phyloP scores from a whole-genome alignment of 2,329 filamentous ascomycete genomes.

The Talaromyces atroroseus region DNA sequence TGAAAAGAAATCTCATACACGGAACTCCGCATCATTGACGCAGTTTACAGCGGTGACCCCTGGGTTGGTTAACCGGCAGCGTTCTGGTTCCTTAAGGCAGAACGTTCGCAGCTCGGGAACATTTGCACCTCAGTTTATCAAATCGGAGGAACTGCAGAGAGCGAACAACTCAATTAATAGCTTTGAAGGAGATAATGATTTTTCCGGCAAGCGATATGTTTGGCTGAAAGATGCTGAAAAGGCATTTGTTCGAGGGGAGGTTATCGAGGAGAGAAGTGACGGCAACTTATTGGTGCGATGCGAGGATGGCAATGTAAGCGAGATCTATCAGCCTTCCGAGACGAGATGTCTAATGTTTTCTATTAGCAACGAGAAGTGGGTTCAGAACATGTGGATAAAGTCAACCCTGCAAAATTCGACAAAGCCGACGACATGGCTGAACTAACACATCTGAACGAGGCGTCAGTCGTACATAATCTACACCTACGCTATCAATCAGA shows the following conservation, averaged over 20 bases:
- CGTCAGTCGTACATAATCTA: conserved; percentile 94
- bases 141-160: conserved; percentile 68
- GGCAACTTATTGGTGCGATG: conserved; percentile 78
- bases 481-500: conserved; percentile 93
- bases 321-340: neutral
- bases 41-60: conserved; percentile 47
- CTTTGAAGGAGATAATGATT: conserved; percentile 96
- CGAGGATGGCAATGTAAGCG: conserved; percentile 77
- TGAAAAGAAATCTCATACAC: conserved; percentile 52
- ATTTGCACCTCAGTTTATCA: conserved; percentile 95
- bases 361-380: conserved; percentile 77
- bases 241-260: conserved; percentile 89
- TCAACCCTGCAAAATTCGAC: conserved; percentile 99
- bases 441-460: conserved; percentile 94
- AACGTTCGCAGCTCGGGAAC: conserved; percentile 65
- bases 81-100: conserved; percentile 61
- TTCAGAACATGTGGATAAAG: conserved; percentile 86
- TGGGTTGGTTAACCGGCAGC: conserved; percentile 36
- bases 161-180: conserved; percentile 55
- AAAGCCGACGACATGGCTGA: conserved; percentile 99
- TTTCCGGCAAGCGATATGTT: conserved; percentile 96
- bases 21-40: conserved; percentile 67
- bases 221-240: conserved; percentile 85
- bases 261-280: conserved; percentile 71
- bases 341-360: conserved; percentile 17